These are phyloP conservation scores for Cichorium intybus DNA, from an alignment of 140 eudicot species.

Conservation along the genomic window DNA sequence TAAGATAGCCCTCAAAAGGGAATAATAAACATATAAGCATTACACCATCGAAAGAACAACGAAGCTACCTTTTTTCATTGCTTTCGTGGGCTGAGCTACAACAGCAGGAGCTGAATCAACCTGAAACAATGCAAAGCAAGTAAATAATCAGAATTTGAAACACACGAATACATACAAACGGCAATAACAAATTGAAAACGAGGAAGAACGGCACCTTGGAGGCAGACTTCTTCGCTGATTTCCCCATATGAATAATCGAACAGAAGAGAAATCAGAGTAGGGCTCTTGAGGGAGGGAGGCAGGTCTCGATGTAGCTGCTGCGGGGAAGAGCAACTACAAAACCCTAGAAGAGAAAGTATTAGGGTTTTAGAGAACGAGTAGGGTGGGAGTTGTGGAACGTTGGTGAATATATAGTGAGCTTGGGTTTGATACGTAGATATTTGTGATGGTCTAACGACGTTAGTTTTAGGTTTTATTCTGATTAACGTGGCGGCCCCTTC, in stretches of 20 bases:
- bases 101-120: conserved; percentile 42
- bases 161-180: background rate
- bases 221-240: conserved; percentile 70
- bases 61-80: conserved; percentile 50
- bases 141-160: background rate
- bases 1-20: background rate
- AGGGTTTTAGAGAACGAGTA: conserved; percentile 34
- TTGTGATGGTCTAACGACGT: conserved; percentile 20
- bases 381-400: conserved; percentile 4
- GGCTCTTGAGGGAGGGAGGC: conserved; percentile 5
- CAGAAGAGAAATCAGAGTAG: background rate
- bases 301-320: conserved; percentile 10
- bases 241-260: conserved; percentile 38
- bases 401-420: conserved; percentile 24
- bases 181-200: background rate
- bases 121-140: conserved; percentile 27
- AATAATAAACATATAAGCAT: background rate
- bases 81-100: conserved; percentile 34
- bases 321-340: conserved; percentile 15
- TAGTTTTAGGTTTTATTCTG: conserved; percentile 33
- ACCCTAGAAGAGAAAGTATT: conserved; percentile 20
- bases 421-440: conserved; percentile 12
- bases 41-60: background rate
- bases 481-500: conserved; percentile 2
- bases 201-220: conserved; percentile 40